Evolutionary conservation across 768 basidiomycete species (phyloP).

Genomic region (Phaffia tasmanica): DNA sequence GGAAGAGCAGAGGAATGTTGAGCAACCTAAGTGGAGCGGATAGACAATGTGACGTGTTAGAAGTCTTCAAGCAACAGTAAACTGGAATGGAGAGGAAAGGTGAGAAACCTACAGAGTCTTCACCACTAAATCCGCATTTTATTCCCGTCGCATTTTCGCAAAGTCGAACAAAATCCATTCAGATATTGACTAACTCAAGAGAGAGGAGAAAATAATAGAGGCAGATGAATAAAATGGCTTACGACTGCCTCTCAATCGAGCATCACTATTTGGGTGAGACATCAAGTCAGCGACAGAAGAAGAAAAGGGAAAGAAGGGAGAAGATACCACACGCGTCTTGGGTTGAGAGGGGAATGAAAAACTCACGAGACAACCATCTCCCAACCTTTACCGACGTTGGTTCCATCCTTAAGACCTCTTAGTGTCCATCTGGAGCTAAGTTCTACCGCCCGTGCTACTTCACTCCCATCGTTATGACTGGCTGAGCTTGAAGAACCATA

Average conservation of each 20-base stretch:
- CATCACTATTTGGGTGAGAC: constrained; percentile 31
- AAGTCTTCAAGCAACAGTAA: background rate
- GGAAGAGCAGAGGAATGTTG: constrained; percentile 36
- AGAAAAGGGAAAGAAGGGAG: background rate
- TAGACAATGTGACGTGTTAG: background rate
- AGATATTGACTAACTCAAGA: background rate
- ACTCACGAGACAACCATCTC: constrained; percentile 35
- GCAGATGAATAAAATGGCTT: background rate
- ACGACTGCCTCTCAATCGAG: constrained; percentile 31
- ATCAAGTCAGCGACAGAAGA: background rate
- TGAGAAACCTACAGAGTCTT: background rate
- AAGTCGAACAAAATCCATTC: background rate
- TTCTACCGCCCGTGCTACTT: background rate
- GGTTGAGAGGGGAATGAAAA: background rate
- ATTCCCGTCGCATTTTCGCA: background rate
- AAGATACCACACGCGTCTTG: background rate
- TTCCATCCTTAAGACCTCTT: constrained; percentile 32
- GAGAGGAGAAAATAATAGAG: background rate
- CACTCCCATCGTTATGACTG: background rate
- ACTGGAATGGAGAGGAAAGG: background rate
- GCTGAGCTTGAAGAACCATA: background rate
- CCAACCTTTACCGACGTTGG: constrained; percentile 31
- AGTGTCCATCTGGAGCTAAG: constrained; percentile 13
- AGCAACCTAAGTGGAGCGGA: constrained; percentile 25
- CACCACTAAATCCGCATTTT: background rate